Base-by-base conservation (phyloP, 2,329 filamentous ascomycete genomes). In the Beauveria brongniartii region DNA sequence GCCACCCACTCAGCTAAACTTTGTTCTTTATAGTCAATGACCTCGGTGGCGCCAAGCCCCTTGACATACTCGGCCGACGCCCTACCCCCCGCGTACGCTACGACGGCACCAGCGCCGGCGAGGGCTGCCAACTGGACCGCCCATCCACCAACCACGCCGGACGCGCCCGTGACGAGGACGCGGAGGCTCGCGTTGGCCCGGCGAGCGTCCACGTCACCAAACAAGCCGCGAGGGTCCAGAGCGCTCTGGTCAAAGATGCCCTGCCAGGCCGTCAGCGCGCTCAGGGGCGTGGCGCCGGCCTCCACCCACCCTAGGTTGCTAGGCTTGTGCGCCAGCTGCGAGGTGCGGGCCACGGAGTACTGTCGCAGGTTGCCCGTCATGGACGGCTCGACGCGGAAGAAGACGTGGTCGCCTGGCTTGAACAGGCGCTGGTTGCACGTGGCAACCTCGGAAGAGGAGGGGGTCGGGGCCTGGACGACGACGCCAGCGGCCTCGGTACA, bases 81-180 rank as follows among this genome's bases (percentile, higher is more conserved):
- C 18, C 67, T 61, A 1, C 64, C 62, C 0, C 70, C 66, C 40
- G 69, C 70, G 1, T 75, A 68, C 1, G 70, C 74, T n/a, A 75
- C 67, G 18, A 78, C 67, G n/a, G 64, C 66, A 2, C 69, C 68
- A 1, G 71, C 73, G 2, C 75, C 75, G 65, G 69, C 70, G 3
- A 63, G 61, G 9, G 68, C 66, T 0, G 75, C 75, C 22, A 77
- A 67, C 66, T 76, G 74, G 18, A 77, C 70, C 1, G 72, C 69
- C 70, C 72, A 77, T 37, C 69, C 69, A 16, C 76, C 76, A 6
- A 78, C 75, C 6, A 72, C 72, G 9, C 75, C 75, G 0, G 69
- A 69, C 0, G 74, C 75, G 3, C 70, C 76, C 3, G 75, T 74
- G 58, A 78, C 64, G 14, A 79, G 67, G n/a, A 78, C 69, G 1